A percentile compares a stretch with the other conserved stretches of the same genome.
phyloP scores from a whole-genome alignment of 2,329 filamentous ascomycete genomes.

The Simplicillium aogashimaense region DNA sequence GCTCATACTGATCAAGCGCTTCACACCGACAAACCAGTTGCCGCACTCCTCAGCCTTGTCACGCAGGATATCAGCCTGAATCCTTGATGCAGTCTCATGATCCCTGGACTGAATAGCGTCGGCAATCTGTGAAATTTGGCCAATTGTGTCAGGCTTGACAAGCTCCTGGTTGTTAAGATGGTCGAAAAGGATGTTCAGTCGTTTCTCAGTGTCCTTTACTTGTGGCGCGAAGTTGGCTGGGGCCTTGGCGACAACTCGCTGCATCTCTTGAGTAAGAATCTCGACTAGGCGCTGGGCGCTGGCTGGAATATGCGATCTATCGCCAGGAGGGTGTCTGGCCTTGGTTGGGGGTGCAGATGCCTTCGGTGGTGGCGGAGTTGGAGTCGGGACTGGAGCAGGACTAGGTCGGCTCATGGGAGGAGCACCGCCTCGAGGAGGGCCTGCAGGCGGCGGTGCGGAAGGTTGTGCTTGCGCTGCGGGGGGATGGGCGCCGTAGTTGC shows the following conservation, averaged over 20 bases:
- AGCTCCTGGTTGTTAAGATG: conserved; percentile 94
- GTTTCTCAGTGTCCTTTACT: conserved; percentile 89
- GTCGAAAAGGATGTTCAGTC: conserved; percentile 88
- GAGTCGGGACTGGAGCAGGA: conserved; percentile 17
- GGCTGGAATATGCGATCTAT: conserved; percentile 79
- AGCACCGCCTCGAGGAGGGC: conserved; percentile 21
- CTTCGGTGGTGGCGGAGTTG: conserved; percentile 36
- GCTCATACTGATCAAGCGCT: conserved; percentile 71
- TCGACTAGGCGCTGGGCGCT: conserved; percentile 71
- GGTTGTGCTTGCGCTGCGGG: conserved; percentile 32
- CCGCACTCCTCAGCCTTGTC: conserved; percentile 74
- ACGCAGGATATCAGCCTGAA: conserved; percentile 67
- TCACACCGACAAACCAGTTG: conserved; percentile 81
- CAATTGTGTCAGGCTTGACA: conserved; percentile 68
- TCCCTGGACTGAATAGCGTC: conserved; percentile 58
- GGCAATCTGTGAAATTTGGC: conserved; percentile 54
- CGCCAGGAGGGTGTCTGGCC: conserved; percentile 67
- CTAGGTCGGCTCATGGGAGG: conserved; percentile 21
- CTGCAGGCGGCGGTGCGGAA: conserved; percentile 24
- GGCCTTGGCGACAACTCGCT: conserved; percentile 76
- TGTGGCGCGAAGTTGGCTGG: conserved; percentile 80
- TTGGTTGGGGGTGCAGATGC: conserved; percentile 40
- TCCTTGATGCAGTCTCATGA: conserved; percentile 54
- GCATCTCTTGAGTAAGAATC: conserved; percentile 73
- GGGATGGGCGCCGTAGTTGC: conserved; percentile 37